phyloP scores from a whole-genome alignment of 2,329 filamentous ascomycete genomes.

The Fulvia fulva region DNA sequence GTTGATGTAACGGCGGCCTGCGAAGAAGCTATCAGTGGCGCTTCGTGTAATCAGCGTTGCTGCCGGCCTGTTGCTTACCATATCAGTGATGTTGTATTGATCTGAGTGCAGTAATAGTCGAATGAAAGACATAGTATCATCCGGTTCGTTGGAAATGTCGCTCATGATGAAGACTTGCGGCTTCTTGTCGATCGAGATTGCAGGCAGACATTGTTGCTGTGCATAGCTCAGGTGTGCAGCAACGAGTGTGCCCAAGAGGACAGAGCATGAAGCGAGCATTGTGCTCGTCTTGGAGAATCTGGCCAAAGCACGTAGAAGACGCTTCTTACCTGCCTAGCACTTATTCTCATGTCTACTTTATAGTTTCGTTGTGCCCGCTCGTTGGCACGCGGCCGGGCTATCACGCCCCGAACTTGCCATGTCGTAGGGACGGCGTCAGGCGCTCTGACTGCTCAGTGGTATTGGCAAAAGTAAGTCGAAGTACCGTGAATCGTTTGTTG shows the following conservation, averaged over 20 bases:
- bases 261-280: not conserved
- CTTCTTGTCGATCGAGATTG: constrained; percentile 19
- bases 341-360: not conserved
- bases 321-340: too few relatives aligned
- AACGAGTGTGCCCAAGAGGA: not conserved
- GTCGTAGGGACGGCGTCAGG: not conserved
- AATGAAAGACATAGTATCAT: constrained; percentile 28
- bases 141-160: constrained; percentile 30
- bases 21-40: not conserved
- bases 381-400: not conserved
- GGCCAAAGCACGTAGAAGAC: not conserved
- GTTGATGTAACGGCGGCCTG: constrained; percentile 22
- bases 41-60: not conserved
- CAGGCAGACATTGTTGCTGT: constrained; percentile 13
- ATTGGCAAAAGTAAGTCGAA: too few relatives aligned
- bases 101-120: constrained; percentile 25
- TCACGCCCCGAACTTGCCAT: not conserved
- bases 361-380: not conserved
- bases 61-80: constrained; percentile 2
- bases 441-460: not conserved
- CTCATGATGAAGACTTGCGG: constrained; percentile 28
- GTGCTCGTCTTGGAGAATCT: not conserved
- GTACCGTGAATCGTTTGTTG: too few relatives aligned
- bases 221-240: not conserved
- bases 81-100: constrained; percentile 25